Evolutionary conservation across 805 yeast genomes (phyloP).

Genomic region (Wickerhamiella siamensis): DNA sequence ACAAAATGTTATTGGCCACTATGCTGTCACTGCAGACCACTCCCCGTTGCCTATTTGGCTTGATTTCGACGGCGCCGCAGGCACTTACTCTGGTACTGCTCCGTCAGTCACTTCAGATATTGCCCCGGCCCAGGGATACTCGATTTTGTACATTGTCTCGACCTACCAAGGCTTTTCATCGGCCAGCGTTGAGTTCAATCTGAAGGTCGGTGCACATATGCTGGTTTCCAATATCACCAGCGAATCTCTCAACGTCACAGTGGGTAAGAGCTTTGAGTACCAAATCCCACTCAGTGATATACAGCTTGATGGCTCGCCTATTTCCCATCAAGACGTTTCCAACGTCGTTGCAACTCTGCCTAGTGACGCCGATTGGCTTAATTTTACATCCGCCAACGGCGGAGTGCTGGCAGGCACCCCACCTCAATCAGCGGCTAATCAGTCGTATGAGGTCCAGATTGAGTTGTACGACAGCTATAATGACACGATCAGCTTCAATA

Average conservation of each 20-base stretch:
- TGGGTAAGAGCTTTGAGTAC: slow-evolving; percentile 38
- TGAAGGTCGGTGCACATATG: slow-evolving; percentile 80
- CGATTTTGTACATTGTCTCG: slow-evolving; percentile 61
- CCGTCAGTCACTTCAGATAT: slow-evolving; percentile 74
- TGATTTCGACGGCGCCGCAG: slow-evolving; percentile 41
- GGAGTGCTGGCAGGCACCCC: slow-evolving; percentile 53
- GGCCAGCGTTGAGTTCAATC: slow-evolving; percentile 50
- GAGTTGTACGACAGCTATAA: slow-evolving; percentile 28
- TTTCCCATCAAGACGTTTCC: slow-evolving; percentile 40
- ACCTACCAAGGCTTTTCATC: slow-evolving; percentile 66
- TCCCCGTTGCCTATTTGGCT: slow-evolving; percentile 90
- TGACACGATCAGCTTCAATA: slow-evolving; percentile 22
- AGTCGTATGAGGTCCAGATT: slow-evolving; percentile 25
- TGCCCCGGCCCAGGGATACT: slow-evolving; percentile 71
- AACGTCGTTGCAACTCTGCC: slow-evolving; percentile 43
- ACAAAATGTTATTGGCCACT: slow-evolving; percentile 45
- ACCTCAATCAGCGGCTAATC: slow-evolving; percentile 33
- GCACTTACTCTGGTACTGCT: slow-evolving; percentile 73
- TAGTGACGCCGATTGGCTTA: slow-evolving; percentile 43
- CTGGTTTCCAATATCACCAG: slow-evolving; percentile 52
- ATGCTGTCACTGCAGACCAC: slow-evolving; percentile 68
- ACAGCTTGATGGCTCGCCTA: slow-evolving; percentile 43
- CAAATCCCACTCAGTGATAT: slow-evolving; percentile 51
- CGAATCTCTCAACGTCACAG: slow-evolving; percentile 54
- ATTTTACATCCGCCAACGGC: slow-evolving; percentile 41